Base-by-base conservation (phyloP, 164 flowering plant genomes). In the Santalum album region DNA sequence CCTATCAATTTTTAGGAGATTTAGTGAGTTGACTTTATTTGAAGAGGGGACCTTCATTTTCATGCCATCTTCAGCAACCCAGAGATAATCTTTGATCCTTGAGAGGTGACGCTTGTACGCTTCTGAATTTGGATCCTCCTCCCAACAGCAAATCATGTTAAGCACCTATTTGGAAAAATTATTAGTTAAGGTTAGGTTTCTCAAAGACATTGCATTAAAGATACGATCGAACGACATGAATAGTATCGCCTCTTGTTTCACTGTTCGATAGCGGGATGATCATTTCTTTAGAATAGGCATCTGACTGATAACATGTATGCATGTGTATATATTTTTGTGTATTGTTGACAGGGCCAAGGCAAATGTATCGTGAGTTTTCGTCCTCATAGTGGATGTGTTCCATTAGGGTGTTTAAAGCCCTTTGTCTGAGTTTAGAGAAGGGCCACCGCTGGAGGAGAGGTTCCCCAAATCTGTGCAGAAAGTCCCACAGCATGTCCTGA, bases 41-140 rank as follows among this genome's bases (percentile, higher is more conserved):
- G n/a, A n/a, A n/a, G 3, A 18, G 10, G 22, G 20, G 15, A 69
- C 78, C 73, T 74, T 70, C 74, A 78, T 72, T 56, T 78, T 78
- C 73, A 78, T 64, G 57, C 81, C 81, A 74, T 77, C 81, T 35
- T 77, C 81, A 47, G 77, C 81, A 3, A 77, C 18, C 83, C 83
- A 78, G 19, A 70, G 63, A 46, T 78, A 73, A 40, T 78, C 83
- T 26, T 59, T 54, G 3, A 78, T 59, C 58, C 83, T 75, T 7
- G 71, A 17, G 6, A 78, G 67, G 26, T 78, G 80, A 5, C 20
- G 27, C 34, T 69, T 68, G 19, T 45, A 69, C 4, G 76, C 72
- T 12, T 59, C 55, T 25, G 80, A 75, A 46, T 75, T 65, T 24
- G 79, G 78, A 24, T 78, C 74, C 34, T 78, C 73, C 7, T 55